A percentile compares a stretch with the other conserved stretches of the same genome.
Evolutionary conservation across 164 flowering plant species (phyloP).

Genomic region (Malania oleifera): DNA sequence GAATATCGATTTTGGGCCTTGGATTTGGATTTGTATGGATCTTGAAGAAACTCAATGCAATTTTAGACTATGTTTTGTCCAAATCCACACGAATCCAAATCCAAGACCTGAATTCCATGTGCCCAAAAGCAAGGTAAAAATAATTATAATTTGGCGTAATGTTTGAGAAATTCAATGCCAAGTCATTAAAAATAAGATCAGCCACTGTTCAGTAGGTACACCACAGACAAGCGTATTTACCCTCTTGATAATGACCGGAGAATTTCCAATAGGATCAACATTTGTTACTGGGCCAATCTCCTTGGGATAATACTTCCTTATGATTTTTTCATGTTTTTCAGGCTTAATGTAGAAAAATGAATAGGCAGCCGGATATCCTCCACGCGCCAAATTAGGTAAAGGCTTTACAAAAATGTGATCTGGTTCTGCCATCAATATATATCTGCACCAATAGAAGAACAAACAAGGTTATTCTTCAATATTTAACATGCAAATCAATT

Average conservation of each 20-base stretch:
- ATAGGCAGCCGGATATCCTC: constrained; percentile 67
- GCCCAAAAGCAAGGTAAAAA: too few species aligned
- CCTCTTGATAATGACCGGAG: constrained; percentile 93
- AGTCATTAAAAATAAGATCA: neutral
- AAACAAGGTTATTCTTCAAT: neutral
- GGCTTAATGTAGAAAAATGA: constrained; percentile 94
- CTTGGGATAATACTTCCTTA: constrained; percentile 82
- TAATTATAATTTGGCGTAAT: too few species aligned
- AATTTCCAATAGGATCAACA: constrained; percentile 95
- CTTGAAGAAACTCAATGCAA: too few species aligned
- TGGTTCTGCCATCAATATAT: constrained; percentile 94
- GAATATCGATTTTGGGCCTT: too few species aligned
- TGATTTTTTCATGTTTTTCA: constrained; percentile 48
- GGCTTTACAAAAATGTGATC: constrained; percentile 87
- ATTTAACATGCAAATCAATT: neutral
- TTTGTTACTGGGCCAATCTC: constrained; percentile 80
- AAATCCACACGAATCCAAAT: too few species aligned
- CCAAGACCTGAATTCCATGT: too few species aligned
- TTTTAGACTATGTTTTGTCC: too few species aligned
- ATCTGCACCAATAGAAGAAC: constrained; percentile 45
- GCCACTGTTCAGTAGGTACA: too few species aligned
- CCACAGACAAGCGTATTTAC: constrained; percentile 25
- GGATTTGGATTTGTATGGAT: too few species aligned
- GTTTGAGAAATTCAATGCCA: neutral
- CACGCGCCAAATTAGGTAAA: constrained; percentile 79